phyloP scores from a whole-genome alignment of 2,329 filamentous ascomycete species.

The Fusarium burgessii region DNA sequence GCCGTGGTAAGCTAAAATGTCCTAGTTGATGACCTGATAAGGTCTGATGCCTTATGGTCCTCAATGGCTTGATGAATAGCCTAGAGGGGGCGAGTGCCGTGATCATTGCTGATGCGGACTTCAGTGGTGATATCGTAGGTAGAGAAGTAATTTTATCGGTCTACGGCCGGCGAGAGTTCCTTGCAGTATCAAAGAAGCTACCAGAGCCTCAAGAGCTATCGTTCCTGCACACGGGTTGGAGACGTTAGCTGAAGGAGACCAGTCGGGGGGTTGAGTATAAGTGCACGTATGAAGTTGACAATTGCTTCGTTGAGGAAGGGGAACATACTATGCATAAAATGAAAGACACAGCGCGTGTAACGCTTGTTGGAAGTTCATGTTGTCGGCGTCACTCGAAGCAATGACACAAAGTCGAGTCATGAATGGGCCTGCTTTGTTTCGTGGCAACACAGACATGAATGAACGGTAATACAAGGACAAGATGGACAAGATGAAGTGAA shows the following conservation, averaged over 20 bases:
- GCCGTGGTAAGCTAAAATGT: fast-evolving
- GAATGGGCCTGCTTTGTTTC: background rate
- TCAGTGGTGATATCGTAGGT: background rate
- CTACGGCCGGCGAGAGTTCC: fast-evolving
- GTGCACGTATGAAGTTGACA: background rate
- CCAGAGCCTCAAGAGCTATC: background rate
- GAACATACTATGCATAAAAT: background rate
- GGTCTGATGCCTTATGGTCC: background rate
- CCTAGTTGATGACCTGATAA: background rate
- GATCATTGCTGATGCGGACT: background rate
- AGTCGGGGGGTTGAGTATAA: background rate
- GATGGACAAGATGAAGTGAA: background rate
- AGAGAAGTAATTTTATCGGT: fast-evolving
- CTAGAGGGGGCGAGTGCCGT: background rate
- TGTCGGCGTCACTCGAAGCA: background rate
- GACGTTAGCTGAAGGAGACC: background rate
- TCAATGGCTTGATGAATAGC: too few species aligned
- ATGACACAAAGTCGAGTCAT: background rate
- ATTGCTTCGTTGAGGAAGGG: too few species aligned
- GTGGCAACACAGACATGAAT: background rate
- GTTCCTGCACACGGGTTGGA: background rate
- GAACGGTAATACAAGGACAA: background rate
- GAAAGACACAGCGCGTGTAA: background rate
- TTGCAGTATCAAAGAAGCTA: background rate
- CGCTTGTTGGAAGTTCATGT: background rate